phyloP scores from a whole-genome alignment of 257 asterid species.

The Rhazya stricta region DNA sequence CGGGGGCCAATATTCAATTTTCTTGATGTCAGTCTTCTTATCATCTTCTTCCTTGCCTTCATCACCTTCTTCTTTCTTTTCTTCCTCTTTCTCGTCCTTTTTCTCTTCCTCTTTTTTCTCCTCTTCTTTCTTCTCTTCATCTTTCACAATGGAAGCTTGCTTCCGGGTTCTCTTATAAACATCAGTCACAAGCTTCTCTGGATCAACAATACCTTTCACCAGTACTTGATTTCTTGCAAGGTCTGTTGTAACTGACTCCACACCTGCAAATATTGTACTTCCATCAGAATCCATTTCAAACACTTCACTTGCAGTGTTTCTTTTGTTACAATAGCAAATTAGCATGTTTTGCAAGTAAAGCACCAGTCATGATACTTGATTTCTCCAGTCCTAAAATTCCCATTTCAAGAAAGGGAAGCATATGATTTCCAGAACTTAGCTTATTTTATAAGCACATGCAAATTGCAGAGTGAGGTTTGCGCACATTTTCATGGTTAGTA shows the following conservation, averaged over 20 bases:
- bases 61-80: conserved; percentile 22
- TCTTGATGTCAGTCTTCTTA: conserved; percentile 43
- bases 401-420: not conserved
- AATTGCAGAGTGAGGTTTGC: too few species aligned
- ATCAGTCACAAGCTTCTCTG: conserved; percentile 62
- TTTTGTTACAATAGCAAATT: not conserved
- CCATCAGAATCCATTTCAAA: not conserved
- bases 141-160: conserved; percentile 62
- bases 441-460: too few species aligned
- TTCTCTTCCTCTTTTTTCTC: conserved; percentile 40
- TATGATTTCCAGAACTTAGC: not conserved
- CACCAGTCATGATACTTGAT: too few species aligned
- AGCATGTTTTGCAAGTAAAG: too few species aligned
- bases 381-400: not conserved
- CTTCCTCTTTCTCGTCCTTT: conserved; percentile 23
- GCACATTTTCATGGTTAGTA: too few species aligned
- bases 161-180: conserved; percentile 76
- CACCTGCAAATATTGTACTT: conserved; percentile 37
- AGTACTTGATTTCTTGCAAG: conserved; percentile 47
- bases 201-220: conserved; percentile 71
- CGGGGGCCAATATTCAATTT: conserved; percentile 55
- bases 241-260: conserved; percentile 70
- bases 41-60: conserved; percentile 33
- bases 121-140: conserved; percentile 51
- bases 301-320: not conserved